Conservation (phyloP, 2,329 filamentous ascomycete species). For the Sphaerulina vaccinii region DNA sequence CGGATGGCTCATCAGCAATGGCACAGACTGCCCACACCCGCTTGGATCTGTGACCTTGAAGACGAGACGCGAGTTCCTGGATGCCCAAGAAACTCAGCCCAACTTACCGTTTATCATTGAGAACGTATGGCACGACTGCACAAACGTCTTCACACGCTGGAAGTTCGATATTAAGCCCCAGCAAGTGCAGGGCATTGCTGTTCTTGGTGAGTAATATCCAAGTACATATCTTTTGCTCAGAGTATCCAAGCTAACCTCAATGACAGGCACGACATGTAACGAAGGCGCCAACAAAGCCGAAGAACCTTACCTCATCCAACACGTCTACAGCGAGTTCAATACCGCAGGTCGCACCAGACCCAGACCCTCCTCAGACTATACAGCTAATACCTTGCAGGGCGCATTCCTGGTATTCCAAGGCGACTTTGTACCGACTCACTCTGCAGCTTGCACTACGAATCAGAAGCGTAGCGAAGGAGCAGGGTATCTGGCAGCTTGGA, state of each 20-base stretch:
- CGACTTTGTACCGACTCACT: background rate
- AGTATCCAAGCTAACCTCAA: no score
- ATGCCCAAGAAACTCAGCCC: slow-evolving; percentile 29
- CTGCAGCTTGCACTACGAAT: background rate
- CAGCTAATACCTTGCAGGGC: background rate
- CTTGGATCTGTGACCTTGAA: slow-evolving; percentile 24
- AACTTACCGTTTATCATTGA: slow-evolving; percentile 29
- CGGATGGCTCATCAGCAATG: slow-evolving; percentile 31
- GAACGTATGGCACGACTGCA: slow-evolving; percentile 31
- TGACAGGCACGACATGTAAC: slow-evolving; percentile 10
- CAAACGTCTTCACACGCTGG: slow-evolving; percentile 30
- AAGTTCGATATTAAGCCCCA: slow-evolving; percentile 26
- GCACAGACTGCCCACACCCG: slow-evolving; percentile 20
- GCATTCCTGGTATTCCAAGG: slow-evolving; percentile 15
- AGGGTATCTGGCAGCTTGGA: background rate
- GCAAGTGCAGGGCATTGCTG: slow-evolving; percentile 29
- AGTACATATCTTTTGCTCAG: no score
- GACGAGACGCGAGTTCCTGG: slow-evolving; percentile 22
- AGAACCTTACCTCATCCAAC: slow-evolving; percentile 30
- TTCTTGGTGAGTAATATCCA: slow-evolving; percentile 14
- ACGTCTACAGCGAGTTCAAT: slow-evolving; percentile 31
- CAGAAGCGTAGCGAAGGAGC: background rate
- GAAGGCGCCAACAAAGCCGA: background rate
- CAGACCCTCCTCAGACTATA: background rate
- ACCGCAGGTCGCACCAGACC: slow-evolving; percentile 10